Percentiles rank a stretch among this genome's conserved stretches.
Evolutionary conservation across 768 basidiomycete genomes (phyloP).

Genomic region (Leccinum ochraceum): DNA sequence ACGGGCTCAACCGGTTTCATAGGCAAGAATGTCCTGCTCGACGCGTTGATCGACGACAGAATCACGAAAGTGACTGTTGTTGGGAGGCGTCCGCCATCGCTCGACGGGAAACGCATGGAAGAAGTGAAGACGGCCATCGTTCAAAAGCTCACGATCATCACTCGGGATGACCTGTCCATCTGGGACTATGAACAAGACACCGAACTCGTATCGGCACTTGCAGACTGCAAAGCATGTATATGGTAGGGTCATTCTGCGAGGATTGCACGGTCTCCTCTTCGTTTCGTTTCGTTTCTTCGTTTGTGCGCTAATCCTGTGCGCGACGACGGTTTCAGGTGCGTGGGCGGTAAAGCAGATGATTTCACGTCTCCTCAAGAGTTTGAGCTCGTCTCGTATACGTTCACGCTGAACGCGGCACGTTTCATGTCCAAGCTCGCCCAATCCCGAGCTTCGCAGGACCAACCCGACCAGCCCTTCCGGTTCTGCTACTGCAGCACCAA

Average conservation of each 20-base stretch:
- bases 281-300: neutral
- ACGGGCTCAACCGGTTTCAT: constrained; percentile 30
- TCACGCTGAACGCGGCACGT: constrained; percentile 24
- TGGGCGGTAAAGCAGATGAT: constrained; percentile 26
- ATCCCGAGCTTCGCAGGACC: constrained; percentile 3
- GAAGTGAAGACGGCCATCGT: constrained; percentile 18
- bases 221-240: constrained; percentile 26
- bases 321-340: constrained; percentile 15
- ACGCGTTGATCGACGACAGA: constrained; percentile 21
- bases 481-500: constrained; percentile 33
- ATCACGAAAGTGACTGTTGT: constrained; percentile 28
- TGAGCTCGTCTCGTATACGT: constrained; percentile 28
- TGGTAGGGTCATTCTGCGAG: constrained; percentile 15
- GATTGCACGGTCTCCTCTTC: neutral
- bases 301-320: constrained; percentile 4
- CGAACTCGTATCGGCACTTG: constrained; percentile 23
- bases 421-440: constrained; percentile 25
- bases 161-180: constrained; percentile 23
- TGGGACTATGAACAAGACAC: constrained; percentile 31
- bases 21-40: constrained; percentile 21
- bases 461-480: constrained; percentile 13
- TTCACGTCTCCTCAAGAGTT: constrained; percentile 26
- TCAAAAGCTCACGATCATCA: constrained; percentile 25
- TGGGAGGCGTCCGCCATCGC: constrained; percentile 23
- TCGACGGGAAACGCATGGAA: constrained; percentile 22